Base-by-base conservation (phyloP, 768 basidiomycete species). In the Panaeolus cyanescens region DNA sequence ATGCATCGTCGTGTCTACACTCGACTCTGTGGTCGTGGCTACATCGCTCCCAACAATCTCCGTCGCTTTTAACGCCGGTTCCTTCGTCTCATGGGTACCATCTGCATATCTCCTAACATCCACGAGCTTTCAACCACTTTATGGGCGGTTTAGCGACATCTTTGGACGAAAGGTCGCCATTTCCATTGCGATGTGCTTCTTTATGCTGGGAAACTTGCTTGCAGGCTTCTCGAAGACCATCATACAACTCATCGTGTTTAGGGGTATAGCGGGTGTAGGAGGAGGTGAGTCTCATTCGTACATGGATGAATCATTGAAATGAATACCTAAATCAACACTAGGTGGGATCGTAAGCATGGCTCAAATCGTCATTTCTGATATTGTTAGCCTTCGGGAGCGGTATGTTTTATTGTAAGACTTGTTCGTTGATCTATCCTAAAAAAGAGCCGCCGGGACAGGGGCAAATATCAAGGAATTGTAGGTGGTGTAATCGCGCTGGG, bases 381-480 rank as follows among this genome's bases (percentile, higher is more conserved):
- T 92, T 17, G 88, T 91, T 17, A 85, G 83, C 28, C 77, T 92
- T 36, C 83, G 88, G 25, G 87, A 89, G 3, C 78, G 87, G 87
- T 84, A 55, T 30, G 76, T 69, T 5, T 42, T 25, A 5, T 50
- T 7, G 4, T 40, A 12, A 17, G 7, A 2, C 4, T 25, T 42
- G 5, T 22, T 9, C 1, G 6, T 42, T 50, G 45, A 50, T 50
- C 45, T 28, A n/a, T 50, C n/a, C 17, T 9, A 12, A 28, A 13
- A 5, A 15, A 25, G 22, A 28, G 15, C 19, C 10, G 5, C 33
- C 17, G 61, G 56, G 54, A 17, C 62, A 87, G 86, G 63, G 90
- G 90, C 25, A 91, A 91, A 74, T 92, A 91, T 66, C 88, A 90
- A 65, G 91, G 91, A 1, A 88, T 91, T 33, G 86, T 89, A 20